A percentile compares a stretch with the other conserved stretches of the same genome.
Conservation (phyloP, 257 asterid genomes). For the Nicotiana benthamiana region DNA sequence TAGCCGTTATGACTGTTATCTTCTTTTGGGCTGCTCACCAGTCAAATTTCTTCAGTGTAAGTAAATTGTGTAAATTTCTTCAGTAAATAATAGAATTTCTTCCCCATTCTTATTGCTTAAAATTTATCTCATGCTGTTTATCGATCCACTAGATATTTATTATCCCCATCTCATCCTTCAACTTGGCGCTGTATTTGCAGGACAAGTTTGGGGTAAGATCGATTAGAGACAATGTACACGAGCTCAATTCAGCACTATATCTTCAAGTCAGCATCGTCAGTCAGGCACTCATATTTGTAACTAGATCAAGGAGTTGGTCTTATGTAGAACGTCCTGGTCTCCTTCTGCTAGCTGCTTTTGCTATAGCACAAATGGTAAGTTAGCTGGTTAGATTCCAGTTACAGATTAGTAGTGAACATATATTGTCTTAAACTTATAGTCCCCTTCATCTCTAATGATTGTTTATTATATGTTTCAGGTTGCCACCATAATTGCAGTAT, state of each 20-base stretch:
- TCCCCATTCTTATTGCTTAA: no score
- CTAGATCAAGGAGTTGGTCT: slow-evolving; percentile 59
- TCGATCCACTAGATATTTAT: neutral
- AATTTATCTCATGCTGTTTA: neutral
- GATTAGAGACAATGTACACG: slow-evolving; percentile 15
- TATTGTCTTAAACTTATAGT: neutral
- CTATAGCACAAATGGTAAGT: slow-evolving; percentile 41
- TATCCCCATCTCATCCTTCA: neutral
- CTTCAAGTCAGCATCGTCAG: slow-evolving; percentile 56
- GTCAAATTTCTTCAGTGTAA: slow-evolving; percentile 41
- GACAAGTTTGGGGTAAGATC: slow-evolving; percentile 33
- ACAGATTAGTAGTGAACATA: no score
- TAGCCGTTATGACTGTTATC: slow-evolving; percentile 52
- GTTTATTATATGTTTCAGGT: slow-evolving; percentile 13
- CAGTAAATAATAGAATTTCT: no score
- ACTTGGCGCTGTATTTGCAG: slow-evolving; percentile 12
- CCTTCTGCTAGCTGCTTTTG: slow-evolving; percentile 33
- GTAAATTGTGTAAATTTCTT: neutral
- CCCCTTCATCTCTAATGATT: neutral
- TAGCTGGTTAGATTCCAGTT: neutral
- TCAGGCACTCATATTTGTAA: slow-evolving; percentile 53
- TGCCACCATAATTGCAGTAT: slow-evolving; percentile 39
- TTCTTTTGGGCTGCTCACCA: slow-evolving; percentile 42
- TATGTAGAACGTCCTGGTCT: slow-evolving; percentile 52
- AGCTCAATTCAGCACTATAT: slow-evolving; percentile 44